Conservation (phyloP, 306 rosid species). For the Fragaria vesca region DNA sequence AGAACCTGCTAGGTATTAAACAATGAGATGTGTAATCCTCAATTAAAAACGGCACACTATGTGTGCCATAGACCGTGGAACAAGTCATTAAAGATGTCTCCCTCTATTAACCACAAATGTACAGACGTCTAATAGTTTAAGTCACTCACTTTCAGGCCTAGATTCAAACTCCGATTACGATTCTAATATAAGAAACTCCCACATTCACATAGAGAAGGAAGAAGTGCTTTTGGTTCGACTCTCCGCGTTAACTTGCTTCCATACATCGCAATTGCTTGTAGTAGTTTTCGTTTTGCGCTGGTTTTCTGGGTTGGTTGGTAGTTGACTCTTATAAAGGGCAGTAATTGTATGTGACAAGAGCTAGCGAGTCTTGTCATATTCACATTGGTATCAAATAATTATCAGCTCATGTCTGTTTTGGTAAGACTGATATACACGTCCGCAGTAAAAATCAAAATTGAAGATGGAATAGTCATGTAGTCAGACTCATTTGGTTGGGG, state of each 20-base stretch:
- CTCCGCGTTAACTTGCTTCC: neutral
- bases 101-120: neutral
- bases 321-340: neutral
- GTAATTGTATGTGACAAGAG: conserved; percentile 1
- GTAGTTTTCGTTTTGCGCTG: neutral
- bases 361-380: neutral
- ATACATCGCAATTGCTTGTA: neutral
- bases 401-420: neutral
- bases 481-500: neutral
- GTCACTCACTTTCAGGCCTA: neutral
- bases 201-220: neutral
- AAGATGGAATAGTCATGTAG: neutral
- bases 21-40: neutral
- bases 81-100: neutral
- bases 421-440: too few species aligned
- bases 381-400: neutral
- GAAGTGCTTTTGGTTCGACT: neutral
- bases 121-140: neutral
- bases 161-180: neutral
- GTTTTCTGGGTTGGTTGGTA: neutral
- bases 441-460: neutral
- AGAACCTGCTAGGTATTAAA: neutral
- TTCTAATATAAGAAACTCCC: neutral
- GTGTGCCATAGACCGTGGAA: neutral
- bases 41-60: neutral